Conservation (phyloP, 768 basidiomycete species). For the Mrakia blollopis region DNA sequence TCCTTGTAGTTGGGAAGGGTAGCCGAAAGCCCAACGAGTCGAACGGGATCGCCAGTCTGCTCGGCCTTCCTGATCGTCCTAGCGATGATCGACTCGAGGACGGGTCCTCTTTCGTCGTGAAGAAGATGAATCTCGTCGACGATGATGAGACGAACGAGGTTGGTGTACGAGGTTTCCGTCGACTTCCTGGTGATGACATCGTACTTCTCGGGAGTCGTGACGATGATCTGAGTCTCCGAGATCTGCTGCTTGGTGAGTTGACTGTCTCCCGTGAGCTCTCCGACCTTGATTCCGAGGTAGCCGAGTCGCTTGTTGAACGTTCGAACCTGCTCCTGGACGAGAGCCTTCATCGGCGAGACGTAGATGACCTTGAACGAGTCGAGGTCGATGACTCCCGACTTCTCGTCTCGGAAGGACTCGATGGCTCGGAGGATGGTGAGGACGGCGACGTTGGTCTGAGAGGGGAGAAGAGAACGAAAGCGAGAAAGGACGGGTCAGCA, state of each 20-base stretch:
- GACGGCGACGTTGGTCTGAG: conserved; percentile 95
- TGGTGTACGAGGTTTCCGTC: conserved; percentile 93
- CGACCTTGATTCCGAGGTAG: conserved; percentile 71
- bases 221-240: conserved; percentile 92
- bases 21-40: conserved; percentile 89
- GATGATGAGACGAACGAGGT: conserved; percentile 90
- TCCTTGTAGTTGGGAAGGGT: conserved; percentile 98
- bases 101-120: conserved; percentile 96
- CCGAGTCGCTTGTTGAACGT: conserved; percentile 77
- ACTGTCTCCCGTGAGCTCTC: conserved; percentile 92
- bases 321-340: conserved; percentile 98
- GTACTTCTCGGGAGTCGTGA: conserved; percentile 99
- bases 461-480: conserved; percentile 28
- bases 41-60: conserved; percentile 85
- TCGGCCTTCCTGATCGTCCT: conserved; percentile 90
- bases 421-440: conserved; percentile 88
- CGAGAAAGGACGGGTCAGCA: neutral
- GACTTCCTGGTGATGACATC: conserved; percentile 98
- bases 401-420: conserved; percentile 75
- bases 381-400: conserved; percentile 72
- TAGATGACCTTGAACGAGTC: conserved; percentile 95
- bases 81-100: conserved; percentile 83
- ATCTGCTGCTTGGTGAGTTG: conserved; percentile 99
- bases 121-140: conserved; percentile 97
- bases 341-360: conserved; percentile 97